phyloP scores from a whole-genome alignment of 495 filamentous ascomycete species.

The Patellaria atrata region DNA sequence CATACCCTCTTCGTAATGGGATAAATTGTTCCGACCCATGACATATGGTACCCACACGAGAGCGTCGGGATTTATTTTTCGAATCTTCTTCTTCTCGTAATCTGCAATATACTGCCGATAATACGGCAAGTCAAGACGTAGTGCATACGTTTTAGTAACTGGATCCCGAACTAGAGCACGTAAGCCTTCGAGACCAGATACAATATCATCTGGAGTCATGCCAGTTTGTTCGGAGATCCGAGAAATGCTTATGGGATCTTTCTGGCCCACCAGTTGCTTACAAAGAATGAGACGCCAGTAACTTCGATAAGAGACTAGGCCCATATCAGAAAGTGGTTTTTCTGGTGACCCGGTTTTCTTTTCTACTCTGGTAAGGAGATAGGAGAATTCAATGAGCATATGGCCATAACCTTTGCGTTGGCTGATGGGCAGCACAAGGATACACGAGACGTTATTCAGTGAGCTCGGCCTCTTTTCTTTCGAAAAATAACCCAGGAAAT shows the following conservation, averaged over 20 bases:
- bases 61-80: slow-evolving; percentile 66
- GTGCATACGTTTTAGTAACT: slow-evolving; percentile 70
- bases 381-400: slow-evolving; percentile 94
- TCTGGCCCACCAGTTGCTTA: slow-evolving; percentile 55
- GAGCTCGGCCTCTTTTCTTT: slow-evolving; percentile 96
- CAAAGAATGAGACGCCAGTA: slow-evolving; percentile 89
- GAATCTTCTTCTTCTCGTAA: slow-evolving; percentile 71
- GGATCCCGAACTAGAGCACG: slow-evolving; percentile 83
- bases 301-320: slow-evolving; percentile 87
- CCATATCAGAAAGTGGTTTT: slow-evolving; percentile 96
- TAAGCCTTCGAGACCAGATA: slow-evolving; percentile 80
- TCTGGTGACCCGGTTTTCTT: slow-evolving; percentile 92
- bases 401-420: slow-evolving; percentile 96
- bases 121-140: slow-evolving; percentile 69
- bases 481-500: slow-evolving; percentile 98
- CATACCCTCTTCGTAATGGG: slow-evolving; percentile 67
- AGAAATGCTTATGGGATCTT: slow-evolving; percentile 45
- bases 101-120: slow-evolving; percentile 76
- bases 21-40: slow-evolving; percentile 77
- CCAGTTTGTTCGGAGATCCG: slow-evolving; percentile 83
- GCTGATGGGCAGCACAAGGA: slow-evolving; percentile 87
- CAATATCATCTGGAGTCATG: slow-evolving; percentile 90
- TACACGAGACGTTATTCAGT: slow-evolving; percentile 94
- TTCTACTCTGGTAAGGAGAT: slow-evolving; percentile 84
- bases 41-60: slow-evolving; percentile 96